A percentile compares a stretch with the other conserved stretches of the same genome.
These are phyloP conservation scores for Penicillium vulpinum DNA, from an alignment of 2,329 filamentous ascomycete species.

Conservation along the genomic window DNA sequence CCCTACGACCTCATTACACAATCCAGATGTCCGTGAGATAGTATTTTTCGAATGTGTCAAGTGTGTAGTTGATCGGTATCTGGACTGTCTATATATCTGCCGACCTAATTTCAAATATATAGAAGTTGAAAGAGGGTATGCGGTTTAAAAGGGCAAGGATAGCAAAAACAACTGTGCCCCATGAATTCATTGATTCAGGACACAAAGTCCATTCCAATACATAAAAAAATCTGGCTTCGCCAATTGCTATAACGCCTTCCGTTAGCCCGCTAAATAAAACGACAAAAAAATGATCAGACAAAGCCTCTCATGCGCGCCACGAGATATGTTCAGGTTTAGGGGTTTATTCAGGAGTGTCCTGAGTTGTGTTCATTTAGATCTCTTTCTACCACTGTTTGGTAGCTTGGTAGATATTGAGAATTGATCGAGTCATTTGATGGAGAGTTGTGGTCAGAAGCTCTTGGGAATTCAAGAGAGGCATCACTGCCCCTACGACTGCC, in stretches of 20 bases:
- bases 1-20: not conserved
- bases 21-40: not conserved
- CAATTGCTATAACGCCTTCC: conserved; percentile 23
- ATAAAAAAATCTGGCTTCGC: conserved; percentile 12
- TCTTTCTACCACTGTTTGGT: conserved; percentile 21
- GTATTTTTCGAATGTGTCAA: not conserved
- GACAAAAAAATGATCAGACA: conserved; percentile 15
- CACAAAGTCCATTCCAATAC: not conserved
- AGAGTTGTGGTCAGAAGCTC: not conserved
- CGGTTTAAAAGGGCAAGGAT: not conserved
- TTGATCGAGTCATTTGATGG: not conserved
- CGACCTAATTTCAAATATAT: not conserved
- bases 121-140: conserved; percentile 3
- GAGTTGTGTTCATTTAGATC: conserved; percentile 9
- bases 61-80: not conserved
- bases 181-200: conserved; percentile 14
- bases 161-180: conserved; percentile 12
- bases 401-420: conserved; percentile 18
- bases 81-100: not conserved
- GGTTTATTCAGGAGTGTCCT: too few relatives aligned
- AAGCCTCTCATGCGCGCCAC: conserved; percentile 1
- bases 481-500: conserved; percentile 58
- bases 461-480: conserved; percentile 43
- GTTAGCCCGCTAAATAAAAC: conserved; percentile 25
- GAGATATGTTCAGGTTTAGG: conserved; percentile 20